A percentile compares a stretch with the other conserved stretches of the same genome.
phyloP scores from a whole-genome alignment of 225 moss, liverwort and hornwort genomes.

The Asterella californica region DNA sequence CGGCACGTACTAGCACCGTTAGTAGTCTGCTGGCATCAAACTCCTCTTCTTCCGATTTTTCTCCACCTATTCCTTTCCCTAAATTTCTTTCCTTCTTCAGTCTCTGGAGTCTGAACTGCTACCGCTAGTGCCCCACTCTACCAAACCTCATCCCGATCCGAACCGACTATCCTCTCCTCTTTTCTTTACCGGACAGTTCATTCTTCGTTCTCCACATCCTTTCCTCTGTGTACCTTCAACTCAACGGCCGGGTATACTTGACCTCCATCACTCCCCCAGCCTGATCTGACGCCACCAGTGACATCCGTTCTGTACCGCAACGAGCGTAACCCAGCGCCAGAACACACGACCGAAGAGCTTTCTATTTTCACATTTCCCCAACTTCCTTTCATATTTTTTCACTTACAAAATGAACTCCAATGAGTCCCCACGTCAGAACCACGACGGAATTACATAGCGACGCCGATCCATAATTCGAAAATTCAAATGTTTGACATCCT shows the following conservation, averaged over 20 bases:
- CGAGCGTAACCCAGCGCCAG: not conserved
- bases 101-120: not conserved
- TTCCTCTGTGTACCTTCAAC: not conserved
- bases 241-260: not conserved
- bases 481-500: not conserved
- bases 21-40: not conserved
- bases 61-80: not conserved
- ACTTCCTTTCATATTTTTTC: not conserved
- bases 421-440: not conserved
- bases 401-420: not conserved
- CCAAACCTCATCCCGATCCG: no score
- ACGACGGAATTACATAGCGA: not conserved
- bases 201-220: not conserved
- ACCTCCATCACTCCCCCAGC: not conserved
- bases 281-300: not conserved
- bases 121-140: not conserved
- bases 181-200: not conserved
- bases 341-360: not conserved
- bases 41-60: not conserved
- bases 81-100: no score
- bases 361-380: not conserved
- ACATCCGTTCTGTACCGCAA: not conserved
- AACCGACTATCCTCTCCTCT: not conserved
- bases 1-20: no score
- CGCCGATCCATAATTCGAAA: conserved; percentile 1